These are phyloP conservation scores for Entomortierella parvispora DNA, from an alignment of 192 early-diverging fungal species.

Conservation along the genomic window DNA sequence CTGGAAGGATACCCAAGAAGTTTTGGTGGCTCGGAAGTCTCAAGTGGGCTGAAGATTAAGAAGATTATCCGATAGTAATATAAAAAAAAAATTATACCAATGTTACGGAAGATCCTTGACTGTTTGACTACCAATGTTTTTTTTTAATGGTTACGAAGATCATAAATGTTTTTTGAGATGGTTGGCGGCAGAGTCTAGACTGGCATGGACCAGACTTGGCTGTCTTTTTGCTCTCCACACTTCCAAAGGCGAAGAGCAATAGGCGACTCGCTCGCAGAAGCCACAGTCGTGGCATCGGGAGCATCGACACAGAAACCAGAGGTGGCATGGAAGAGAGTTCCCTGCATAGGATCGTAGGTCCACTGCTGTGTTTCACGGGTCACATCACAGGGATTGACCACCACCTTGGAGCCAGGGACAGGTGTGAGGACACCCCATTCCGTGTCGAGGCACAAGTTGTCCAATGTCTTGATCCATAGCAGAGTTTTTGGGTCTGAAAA, in stretches of 20 bases:
- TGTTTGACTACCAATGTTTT: too few relatives aligned
- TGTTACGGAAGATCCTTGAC: too few relatives aligned
- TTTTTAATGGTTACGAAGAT: too few relatives aligned
- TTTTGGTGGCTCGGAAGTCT: conserved; percentile 85
- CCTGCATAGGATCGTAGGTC: conserved; percentile 41
- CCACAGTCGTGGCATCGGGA: neutral
- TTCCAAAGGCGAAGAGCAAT: conserved; percentile 21
- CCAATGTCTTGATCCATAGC: conserved; percentile 43
- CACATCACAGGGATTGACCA: conserved; percentile 30
- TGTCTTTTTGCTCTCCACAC: conserved; percentile 35
- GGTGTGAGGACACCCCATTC: neutral
- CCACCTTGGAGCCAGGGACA: conserved; percentile 10
- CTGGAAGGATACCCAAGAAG: conserved; percentile 86
- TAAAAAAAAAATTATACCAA: conserved; percentile 1
- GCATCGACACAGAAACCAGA: conserved; percentile 35
- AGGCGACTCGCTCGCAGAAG: neutral
- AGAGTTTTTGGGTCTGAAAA: conserved; percentile 1
- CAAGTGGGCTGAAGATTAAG: conserved; percentile 91
- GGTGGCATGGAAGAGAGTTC: conserved; percentile 24
- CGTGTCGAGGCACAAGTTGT: conserved; percentile 29
- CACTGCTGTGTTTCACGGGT: conserved; percentile 34
- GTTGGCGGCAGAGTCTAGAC: too few relatives aligned
- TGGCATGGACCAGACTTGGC: conserved; percentile 45
- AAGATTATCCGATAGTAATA: neutral
- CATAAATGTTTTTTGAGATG: too few relatives aligned